Conservation (phyloP, 2,329 filamentous ascomycete genomes). For the Trichophyton simii region DNA sequence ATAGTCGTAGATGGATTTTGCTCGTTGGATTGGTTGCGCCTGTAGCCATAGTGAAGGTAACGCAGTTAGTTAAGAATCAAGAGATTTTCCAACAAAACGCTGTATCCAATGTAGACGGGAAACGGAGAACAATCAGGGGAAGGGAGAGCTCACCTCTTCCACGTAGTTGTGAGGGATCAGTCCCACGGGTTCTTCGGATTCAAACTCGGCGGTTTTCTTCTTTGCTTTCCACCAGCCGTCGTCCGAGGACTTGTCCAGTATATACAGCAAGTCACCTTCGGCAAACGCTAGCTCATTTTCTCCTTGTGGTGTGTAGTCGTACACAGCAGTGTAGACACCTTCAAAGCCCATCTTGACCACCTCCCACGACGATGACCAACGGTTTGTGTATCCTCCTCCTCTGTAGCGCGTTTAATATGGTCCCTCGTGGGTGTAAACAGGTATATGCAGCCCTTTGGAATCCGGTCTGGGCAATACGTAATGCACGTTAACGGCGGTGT, state of each 20-base stretch:
- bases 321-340: conserved; percentile 79
- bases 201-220: conserved; percentile 70
- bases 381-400: neutral
- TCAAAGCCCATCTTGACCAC: conserved; percentile 64
- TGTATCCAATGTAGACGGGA: neutral
- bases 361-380: conserved; percentile 2
- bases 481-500: neutral
- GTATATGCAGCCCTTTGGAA: neutral
- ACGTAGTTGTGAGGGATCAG: conserved; percentile 92
- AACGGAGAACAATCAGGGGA: neutral
- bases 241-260: conserved; percentile 67
- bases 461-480: neutral
- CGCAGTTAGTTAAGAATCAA: neutral
- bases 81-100: neutral
- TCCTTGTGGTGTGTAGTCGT: conserved; percentile 81
- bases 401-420: neutral
- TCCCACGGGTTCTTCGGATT: conserved; percentile 83
- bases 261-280: conserved; percentile 79
- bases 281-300: conserved; percentile 72
- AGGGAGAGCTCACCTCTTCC: conserved; percentile 56
- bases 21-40: conserved; percentile 55
- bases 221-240: conserved; percentile 95
- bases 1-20: conserved; percentile 96
- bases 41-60: conserved; percentile 22
- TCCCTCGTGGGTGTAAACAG: neutral